A percentile compares a stretch with the other conserved stretches of the same genome.
These are phyloP conservation scores for Chloris gayana DNA, from an alignment of 176 grass and related monocot genomes.

Conservation along the genomic window DNA sequence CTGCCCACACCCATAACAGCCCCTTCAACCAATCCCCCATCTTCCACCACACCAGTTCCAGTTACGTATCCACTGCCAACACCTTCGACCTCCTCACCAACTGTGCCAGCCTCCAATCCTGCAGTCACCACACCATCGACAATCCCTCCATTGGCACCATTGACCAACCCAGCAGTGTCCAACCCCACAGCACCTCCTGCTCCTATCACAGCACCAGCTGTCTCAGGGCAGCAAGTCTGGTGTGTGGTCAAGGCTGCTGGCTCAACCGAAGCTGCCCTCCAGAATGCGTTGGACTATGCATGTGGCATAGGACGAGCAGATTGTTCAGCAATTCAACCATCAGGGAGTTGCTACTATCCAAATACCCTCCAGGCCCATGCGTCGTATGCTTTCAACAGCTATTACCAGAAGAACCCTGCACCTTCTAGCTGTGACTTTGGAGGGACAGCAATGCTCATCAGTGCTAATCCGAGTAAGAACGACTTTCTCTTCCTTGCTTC, in stretches of 20 bases:
- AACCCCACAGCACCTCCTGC: slow-evolving; percentile 29
- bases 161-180: slow-evolving; percentile 47
- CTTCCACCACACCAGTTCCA: slow-evolving; percentile 22
- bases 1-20: slow-evolving; percentile 58
- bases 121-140: slow-evolving; percentile 44
- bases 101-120: slow-evolving; percentile 54
- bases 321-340: slow-evolving; percentile 69
- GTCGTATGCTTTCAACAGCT: slow-evolving; percentile 83
- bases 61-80: slow-evolving; percentile 52
- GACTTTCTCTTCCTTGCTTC: not conserved
- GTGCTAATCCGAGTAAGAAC: slow-evolving; percentile 74
- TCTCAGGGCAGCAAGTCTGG: slow-evolving; percentile 60
- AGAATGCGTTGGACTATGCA: slow-evolving; percentile 82
- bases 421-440: slow-evolving; percentile 79
- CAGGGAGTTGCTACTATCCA: slow-evolving; percentile 73
- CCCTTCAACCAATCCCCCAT: slow-evolving; percentile 41
- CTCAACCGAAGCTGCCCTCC: slow-evolving; percentile 37
- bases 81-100: slow-evolving; percentile 43
- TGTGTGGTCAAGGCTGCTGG: slow-evolving; percentile 71
- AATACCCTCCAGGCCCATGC: slow-evolving; percentile 79
- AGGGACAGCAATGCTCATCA: slow-evolving; percentile 62
- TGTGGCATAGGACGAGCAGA: slow-evolving; percentile 70
- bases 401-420: slow-evolving; percentile 75
- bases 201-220: slow-evolving; percentile 39
- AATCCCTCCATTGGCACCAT: slow-evolving; percentile 40